Conservation (phyloP, 495 filamentous ascomycete genomes). For the Neurospora terricola region DNA sequence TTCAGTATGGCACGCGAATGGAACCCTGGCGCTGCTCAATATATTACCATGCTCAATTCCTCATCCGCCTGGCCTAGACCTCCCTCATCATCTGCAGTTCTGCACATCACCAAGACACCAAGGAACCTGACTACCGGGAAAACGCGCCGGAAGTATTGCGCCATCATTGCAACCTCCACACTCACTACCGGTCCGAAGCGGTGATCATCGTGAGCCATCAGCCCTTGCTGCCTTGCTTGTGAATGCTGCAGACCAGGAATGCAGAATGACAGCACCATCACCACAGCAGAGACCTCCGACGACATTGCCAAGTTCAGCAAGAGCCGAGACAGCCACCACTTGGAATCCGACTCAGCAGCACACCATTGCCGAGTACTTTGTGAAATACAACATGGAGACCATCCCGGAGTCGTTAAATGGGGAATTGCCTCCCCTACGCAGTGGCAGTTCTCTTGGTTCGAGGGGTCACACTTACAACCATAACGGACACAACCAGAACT, state of each 20-base stretch:
- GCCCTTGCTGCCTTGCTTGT: neutral
- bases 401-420: neutral
- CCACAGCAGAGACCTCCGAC: neutral
- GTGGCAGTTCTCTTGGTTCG: neutral
- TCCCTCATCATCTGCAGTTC: neutral
- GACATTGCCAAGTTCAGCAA: neutral
- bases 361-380: neutral
- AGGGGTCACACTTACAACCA: neutral
- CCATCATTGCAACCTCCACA: neutral
- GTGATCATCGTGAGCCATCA: neutral
- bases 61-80: neutral
- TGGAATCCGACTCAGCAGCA: neutral
- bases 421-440: neutral
- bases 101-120: neutral
- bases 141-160: neutral
- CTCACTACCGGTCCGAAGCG: neutral
- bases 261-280: neutral
- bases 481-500: neutral
- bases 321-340: neutral
- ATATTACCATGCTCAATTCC: neutral
- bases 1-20: neutral
- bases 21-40: neutral
- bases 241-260: neutral
- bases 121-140: neutral
- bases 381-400: neutral